These are phyloP conservation scores for Aspergillus caelatus DNA, from an alignment of 2,329 filamentous ascomycete species.

Conservation along the genomic window DNA sequence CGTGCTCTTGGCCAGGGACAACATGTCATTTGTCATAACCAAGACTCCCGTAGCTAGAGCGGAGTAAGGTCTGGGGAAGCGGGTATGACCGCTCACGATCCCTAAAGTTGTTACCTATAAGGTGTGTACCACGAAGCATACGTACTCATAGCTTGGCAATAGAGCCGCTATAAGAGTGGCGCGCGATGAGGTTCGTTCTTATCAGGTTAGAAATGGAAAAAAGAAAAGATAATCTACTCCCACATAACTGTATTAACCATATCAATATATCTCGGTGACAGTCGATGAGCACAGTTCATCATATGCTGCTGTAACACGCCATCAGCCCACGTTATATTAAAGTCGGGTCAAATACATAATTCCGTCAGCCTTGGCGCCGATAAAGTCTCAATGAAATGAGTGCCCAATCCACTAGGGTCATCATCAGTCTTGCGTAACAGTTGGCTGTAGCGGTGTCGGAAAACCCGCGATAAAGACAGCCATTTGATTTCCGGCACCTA, in stretches of 20 bases:
- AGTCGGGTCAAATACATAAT: neutral
- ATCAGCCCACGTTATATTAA: neutral
- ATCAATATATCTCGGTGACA: neutral
- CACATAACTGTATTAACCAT: neutral
- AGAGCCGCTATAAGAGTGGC: neutral
- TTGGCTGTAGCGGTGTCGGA: neutral
- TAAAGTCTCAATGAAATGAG: neutral
- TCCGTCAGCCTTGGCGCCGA: neutral
- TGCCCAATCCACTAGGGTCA: neutral
- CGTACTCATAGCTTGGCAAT: slow-evolving; percentile 2
- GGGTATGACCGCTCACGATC: neutral
- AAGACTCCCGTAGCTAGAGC: neutral
- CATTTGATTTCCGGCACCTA: neutral
- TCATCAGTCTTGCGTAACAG: neutral
- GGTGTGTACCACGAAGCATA: slow-evolving; percentile 3
- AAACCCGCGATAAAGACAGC: neutral
- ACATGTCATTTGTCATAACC: neutral
- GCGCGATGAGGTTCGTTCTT: neutral
- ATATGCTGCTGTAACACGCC: neutral
- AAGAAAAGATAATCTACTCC: neutral
- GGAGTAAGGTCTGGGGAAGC: slow-evolving; percentile 1
- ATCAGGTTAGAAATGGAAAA: neutral
- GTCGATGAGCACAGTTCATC: neutral
- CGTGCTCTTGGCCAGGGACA: slow-evolving; percentile 3
- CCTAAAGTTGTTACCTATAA: neutral